Percentiles rank a stretch among this genome's conserved stretches.
Evolutionary conservation across 495 filamentous ascomycete genomes (phyloP).

Genomic region (Chaetomidium leptoderma): DNA sequence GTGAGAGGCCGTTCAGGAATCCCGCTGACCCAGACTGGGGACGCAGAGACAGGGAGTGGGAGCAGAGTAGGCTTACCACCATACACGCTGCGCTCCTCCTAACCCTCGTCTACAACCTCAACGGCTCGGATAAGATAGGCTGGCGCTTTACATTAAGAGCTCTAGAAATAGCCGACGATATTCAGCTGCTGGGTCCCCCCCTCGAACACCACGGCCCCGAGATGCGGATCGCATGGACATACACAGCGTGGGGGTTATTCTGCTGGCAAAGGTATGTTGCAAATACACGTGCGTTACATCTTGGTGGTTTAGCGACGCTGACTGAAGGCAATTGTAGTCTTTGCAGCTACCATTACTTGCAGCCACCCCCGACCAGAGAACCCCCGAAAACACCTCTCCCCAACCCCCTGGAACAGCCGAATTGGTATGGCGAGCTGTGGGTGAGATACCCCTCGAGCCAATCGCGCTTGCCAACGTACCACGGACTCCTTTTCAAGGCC

Average conservation of each 20-base stretch:
- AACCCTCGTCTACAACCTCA: conserved; percentile 29
- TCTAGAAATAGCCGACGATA: conserved; percentile 33
- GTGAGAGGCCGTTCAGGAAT: conserved; percentile 11
- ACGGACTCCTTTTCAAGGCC: conserved; percentile 31
- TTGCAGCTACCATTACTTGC: conserved; percentile 30
- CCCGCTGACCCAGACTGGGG: conserved; percentile 22
- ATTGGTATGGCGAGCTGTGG: conserved; percentile 41
- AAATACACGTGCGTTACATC: not conserved
- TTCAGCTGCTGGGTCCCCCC: conserved; percentile 26
- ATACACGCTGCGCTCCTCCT: conserved; percentile 36
- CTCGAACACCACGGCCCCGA: conserved; percentile 7
- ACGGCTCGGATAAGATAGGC: conserved; percentile 37
- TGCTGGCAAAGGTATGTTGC: conserved; percentile 36
- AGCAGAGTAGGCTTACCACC: conserved; percentile 27
- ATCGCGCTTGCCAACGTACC: conserved; percentile 22
- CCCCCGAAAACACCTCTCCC: conserved; percentile 32
- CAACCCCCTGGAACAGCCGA: conserved; percentile 25
- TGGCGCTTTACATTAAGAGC: conserved; percentile 32
- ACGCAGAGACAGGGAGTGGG: conserved; percentile 24
- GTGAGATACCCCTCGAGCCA: conserved; percentile 33
- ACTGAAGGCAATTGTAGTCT: conserved; percentile 16
- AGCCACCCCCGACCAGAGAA: conserved; percentile 23
- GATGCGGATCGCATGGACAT: conserved; percentile 25
- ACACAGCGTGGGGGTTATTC: conserved; percentile 39
- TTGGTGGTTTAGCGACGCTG: not conserved